Conservation (phyloP, 371 early-diverging fungal genomes). For the Mortierella sp. region DNA sequence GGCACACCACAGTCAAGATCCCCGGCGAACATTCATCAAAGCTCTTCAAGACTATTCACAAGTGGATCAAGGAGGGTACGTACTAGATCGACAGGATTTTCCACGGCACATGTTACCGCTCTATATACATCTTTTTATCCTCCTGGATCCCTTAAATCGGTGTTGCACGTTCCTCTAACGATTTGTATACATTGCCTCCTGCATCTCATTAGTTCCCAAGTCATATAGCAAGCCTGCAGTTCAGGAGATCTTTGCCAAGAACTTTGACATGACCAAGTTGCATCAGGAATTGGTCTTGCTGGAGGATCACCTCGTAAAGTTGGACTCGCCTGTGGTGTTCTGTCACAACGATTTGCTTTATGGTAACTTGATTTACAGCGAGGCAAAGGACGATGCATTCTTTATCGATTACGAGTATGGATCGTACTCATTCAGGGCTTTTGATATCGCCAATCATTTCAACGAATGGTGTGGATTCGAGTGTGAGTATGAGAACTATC, state of each 20-base stretch:
- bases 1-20: constrained; percentile 79
- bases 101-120: background rate
- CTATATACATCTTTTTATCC: background rate
- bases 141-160: background rate
- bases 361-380: constrained; percentile 88
- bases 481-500: constrained; percentile 92
- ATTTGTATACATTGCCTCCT: too few relatives aligned
- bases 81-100: background rate
- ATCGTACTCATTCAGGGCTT: constrained; percentile 84
- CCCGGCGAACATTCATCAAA: constrained; percentile 67
- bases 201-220: constrained; percentile 67
- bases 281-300: constrained; percentile 63
- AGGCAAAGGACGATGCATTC: constrained; percentile 65
- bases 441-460: constrained; percentile 97
- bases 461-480: constrained; percentile 91
- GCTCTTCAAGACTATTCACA: constrained; percentile 82
- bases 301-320: constrained; percentile 46
- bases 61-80: constrained; percentile 84
- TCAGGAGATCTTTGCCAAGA: constrained; percentile 72
- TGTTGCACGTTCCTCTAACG: background rate
- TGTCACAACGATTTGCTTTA: constrained; percentile 93
- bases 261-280: constrained; percentile 69
- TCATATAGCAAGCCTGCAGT: constrained; percentile 69
- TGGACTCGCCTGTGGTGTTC: constrained; percentile 88
- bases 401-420: constrained; percentile 98